A percentile compares a stretch with the other conserved stretches of the same genome.
Evolutionary conservation across 352 stramenopile species (phyloP).

Genomic region (Thraustochytrium sp.): DNA sequence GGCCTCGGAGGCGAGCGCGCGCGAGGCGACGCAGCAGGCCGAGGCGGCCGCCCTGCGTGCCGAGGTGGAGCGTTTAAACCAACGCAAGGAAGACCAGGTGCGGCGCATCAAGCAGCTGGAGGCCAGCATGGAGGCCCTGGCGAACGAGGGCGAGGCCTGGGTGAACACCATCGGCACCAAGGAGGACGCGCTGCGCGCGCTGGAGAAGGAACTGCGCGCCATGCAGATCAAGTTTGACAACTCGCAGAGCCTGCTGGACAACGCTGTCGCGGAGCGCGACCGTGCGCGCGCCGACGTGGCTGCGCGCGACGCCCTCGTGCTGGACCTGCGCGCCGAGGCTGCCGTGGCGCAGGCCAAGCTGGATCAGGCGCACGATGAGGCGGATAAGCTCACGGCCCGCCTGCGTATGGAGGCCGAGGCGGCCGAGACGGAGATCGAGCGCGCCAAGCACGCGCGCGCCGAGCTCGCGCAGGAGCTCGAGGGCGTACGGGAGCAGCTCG

Average conservation of each 20-base stretch:
- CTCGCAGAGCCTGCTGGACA: slow-evolving; percentile 6
- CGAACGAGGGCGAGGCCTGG: slow-evolving; percentile 33
- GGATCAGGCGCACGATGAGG: background rate
- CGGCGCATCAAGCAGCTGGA: slow-evolving; percentile 18
- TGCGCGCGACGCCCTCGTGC: background rate
- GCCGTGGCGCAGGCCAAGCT: background rate
- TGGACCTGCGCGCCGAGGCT: background rate
- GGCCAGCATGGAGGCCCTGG: slow-evolving; percentile 14
- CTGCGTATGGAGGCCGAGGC: slow-evolving; percentile 13
- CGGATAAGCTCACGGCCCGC: slow-evolving; percentile 8
- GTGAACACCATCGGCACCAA: slow-evolving; percentile 40
- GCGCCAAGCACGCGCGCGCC: background rate
- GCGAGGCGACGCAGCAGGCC: background rate
- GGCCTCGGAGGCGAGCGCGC: background rate
- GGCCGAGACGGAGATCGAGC: background rate
- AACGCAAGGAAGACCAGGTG: background rate
- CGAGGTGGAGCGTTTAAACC: background rate
- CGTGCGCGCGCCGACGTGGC: background rate
- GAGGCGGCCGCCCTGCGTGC: background rate
- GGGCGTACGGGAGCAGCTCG: background rate
- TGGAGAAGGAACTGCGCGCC: slow-evolving; percentile 24
- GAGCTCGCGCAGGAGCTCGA: background rate
- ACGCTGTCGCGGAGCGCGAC: background rate
- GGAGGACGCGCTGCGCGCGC: slow-evolving; percentile 26
- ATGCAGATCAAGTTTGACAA: slow-evolving; percentile 15